These are phyloP conservation scores for Mucor plumbeus DNA, from an alignment of 371 early-diverging fungal species.

Conservation along the genomic window DNA sequence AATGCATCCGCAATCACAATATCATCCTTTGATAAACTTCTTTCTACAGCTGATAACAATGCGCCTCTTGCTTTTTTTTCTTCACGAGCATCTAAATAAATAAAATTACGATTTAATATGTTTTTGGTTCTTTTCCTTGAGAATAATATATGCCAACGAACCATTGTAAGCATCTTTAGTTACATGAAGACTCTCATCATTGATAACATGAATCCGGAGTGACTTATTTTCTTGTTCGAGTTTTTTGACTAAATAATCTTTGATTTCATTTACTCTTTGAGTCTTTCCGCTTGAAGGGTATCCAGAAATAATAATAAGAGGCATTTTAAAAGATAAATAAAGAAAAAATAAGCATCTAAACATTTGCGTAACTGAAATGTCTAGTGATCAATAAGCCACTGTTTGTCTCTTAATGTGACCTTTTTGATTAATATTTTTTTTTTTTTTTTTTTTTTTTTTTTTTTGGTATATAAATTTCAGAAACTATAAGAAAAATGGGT, in stretches of 20 bases:
- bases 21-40: slow-evolving; percentile 76
- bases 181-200: slow-evolving; percentile 79
- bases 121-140: not conserved
- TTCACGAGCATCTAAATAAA: slow-evolving; percentile 55
- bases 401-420: not conserved
- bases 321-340: slow-evolving; percentile 67
- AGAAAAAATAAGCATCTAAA: slow-evolving; percentile 13
- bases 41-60: slow-evolving; percentile 90
- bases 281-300: slow-evolving; percentile 93
- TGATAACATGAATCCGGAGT: slow-evolving; percentile 70
- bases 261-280: slow-evolving; percentile 77
- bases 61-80: slow-evolving; percentile 95
- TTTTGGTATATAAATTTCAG: slow-evolving; percentile 3
- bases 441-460: too few species aligned
- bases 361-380: not conserved
- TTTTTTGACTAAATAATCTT: slow-evolving; percentile 62
- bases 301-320: slow-evolving; percentile 89
- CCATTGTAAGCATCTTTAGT: slow-evolving; percentile 68
- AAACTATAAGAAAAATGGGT: slow-evolving; percentile 6
- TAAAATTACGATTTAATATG: not conserved
- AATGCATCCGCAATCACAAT: slow-evolving; percentile 92
- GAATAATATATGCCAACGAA: slow-evolving; percentile 22
- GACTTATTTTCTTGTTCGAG: slow-evolving; percentile 53
- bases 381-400: slow-evolving; percentile 6
- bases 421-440: slow-evolving; percentile 2